Base-by-base conservation (phyloP, 768 basidiomycete genomes). In the Cyclocybe cylindracea region DNA sequence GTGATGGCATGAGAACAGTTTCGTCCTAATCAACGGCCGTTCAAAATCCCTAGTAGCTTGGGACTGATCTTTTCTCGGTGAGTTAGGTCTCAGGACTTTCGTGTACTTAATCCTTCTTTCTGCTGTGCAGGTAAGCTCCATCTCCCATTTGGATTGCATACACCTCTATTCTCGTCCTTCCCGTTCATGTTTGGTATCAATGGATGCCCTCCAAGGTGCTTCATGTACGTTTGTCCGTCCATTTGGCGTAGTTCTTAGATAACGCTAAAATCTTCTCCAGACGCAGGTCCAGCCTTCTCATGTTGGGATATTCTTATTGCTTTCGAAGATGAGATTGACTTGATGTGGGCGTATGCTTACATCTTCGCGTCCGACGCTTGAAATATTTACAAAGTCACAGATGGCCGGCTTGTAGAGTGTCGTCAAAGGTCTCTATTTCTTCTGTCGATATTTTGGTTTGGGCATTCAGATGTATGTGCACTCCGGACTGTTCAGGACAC, bases 391-490 rank as follows among this genome's bases (percentile, higher is more conserved):
- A 32, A 38, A 33, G 37, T 6, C 36, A 39, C 10, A 24, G 8
- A 18, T 14, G 62, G 4, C 45, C 50, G 9, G 49, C 57, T 24
- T 38, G n/a, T 14, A 51, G 44, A 45, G 16, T 50, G 19, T 61
- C 14, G 34, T 58, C n/a, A 61, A 58, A 40, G 19, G 46, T 13
- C 52, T 62, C 10, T 62, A 60, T 44, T 50, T 62, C 29, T 59
- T 62, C 39, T 51, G 49, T 19, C 51, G 59, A 47, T 61, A 64
- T 39, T 56, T 60, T 46, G 50, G 50, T 16, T 44, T 62, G 19
- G 52, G 41, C 3, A 46, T 57, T 42, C 61, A 61, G 40, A 46
- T 53, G 57, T 62, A 18, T 33, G 36, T 44, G n/a, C 24, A 31
- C 14, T 13, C 24, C 9, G 10, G 36, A 18, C 7, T 32, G 10